phyloP scores from a whole-genome alignment of 75 land plant species.

The Pseudotsuga menziesii region DNA sequence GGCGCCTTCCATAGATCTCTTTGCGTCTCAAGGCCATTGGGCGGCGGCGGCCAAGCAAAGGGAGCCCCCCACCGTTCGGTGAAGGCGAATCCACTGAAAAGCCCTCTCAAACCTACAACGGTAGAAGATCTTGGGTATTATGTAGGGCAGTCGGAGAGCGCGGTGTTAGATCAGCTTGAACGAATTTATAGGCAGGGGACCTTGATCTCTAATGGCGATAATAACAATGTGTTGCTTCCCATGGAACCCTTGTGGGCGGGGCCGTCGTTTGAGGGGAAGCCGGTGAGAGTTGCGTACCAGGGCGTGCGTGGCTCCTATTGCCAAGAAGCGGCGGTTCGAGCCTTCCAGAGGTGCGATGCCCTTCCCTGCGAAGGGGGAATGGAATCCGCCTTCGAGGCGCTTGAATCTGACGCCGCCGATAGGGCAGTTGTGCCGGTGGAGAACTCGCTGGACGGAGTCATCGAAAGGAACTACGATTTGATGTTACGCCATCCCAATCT shows the following conservation, averaged over 20 bases:
- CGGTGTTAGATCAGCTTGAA: constrained; percentile 4
- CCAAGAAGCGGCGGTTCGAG: constrained; percentile 28
- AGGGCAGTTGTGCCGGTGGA: constrained; percentile 32
- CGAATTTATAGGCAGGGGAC: constrained; percentile 8
- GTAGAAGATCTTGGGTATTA: no score
- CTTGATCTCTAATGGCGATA: no score
- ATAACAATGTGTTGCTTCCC: not conserved
- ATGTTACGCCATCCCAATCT: constrained; percentile 24
- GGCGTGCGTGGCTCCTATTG: constrained; percentile 30
- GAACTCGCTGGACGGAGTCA: constrained; percentile 34
- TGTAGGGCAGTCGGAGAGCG: not conserved
- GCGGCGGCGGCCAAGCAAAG: no score
- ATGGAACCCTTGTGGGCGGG: not conserved
- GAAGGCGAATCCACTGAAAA: no score
- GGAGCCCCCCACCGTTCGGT: no score
- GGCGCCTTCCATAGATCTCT: no score
- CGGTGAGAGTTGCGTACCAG: constrained; percentile 32
- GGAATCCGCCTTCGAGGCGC: constrained; percentile 28
- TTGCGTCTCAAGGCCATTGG: no score
- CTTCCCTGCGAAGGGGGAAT: constrained; percentile 21
- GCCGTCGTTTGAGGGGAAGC: not conserved
- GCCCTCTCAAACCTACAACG: no score
- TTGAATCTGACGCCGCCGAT: constrained; percentile 18
- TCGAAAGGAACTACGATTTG: constrained; percentile 30
- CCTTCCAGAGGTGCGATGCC: constrained; percentile 14